Evolutionary conservation across 176 grass and related monocot species (phyloP).

Genomic region (Rhynchospora tenuis): DNA sequence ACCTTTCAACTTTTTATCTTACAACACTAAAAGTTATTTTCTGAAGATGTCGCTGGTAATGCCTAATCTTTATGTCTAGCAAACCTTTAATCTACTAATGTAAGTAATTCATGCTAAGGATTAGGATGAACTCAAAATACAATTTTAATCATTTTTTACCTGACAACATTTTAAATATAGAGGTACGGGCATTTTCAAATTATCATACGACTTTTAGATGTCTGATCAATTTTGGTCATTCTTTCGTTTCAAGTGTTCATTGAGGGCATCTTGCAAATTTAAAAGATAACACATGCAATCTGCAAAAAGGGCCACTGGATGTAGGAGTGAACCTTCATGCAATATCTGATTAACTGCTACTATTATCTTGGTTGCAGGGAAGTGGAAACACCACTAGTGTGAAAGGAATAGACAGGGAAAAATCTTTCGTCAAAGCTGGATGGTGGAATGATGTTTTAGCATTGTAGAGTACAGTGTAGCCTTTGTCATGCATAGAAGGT

Average conservation of each 20-base stretch:
- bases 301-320: not conserved
- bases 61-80: not conserved
- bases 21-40: not conserved
- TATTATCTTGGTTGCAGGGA: not conserved
- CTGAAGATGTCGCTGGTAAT: not conserved
- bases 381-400: conserved; percentile 22
- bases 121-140: not conserved
- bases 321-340: not conserved
- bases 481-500: not conserved
- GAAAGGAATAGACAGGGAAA: conserved; percentile 9
- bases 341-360: not conserved
- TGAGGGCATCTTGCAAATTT: not conserved
- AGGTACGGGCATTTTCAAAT: not conserved
- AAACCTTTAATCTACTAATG: not conserved
- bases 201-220: not conserved
- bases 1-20: not conserved
- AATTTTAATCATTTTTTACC: not conserved
- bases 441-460: conserved; percentile 27
- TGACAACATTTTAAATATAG: not conserved
- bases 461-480: not conserved
- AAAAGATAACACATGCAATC: not conserved
- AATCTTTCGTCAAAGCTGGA: conserved; percentile 17
- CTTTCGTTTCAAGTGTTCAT: not conserved
- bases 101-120: not conserved
- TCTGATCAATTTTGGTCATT: too few species aligned